Conservation (phyloP, 2,329 filamentous ascomycete species). For the Talaromyces sp. region DNA sequence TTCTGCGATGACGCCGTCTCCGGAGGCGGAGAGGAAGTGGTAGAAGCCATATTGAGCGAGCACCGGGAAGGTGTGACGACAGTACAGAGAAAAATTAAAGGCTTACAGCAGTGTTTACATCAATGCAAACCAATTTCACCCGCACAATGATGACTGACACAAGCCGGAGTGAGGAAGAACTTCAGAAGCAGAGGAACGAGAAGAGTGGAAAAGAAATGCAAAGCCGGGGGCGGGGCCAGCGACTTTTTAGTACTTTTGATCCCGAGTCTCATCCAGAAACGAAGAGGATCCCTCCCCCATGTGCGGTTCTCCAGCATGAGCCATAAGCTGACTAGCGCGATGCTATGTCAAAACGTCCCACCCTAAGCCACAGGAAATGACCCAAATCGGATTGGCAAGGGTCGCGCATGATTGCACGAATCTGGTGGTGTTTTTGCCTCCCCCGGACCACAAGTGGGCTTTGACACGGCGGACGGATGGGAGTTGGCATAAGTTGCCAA, state of each 20-base stretch:
- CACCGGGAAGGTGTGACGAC: background rate
- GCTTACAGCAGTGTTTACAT: background rate
- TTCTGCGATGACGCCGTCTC: constrained; percentile 34
- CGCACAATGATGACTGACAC: background rate
- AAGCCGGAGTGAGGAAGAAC: background rate
- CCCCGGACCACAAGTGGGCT: background rate
- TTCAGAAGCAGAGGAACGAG: background rate
- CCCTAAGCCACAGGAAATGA: background rate
- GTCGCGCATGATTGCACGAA: constrained; percentile 2
- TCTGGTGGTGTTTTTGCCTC: constrained; percentile 2
- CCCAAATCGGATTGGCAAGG: background rate
- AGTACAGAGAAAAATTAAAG: background rate
- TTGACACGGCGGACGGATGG: constrained; percentile 4
- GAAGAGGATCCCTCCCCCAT: constrained; percentile 15
- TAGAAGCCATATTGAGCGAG: constrained; percentile 4
- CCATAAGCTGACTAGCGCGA: background rate
- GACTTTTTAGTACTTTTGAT: constrained; percentile 13
- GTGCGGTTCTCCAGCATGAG: constrained; percentile 5
- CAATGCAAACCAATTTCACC: background rate
- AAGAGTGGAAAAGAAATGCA: background rate
- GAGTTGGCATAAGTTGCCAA: background rate
- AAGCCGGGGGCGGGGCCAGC: constrained; percentile 18
- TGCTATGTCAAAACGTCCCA: constrained; percentile 1
- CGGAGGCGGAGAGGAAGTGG: constrained; percentile 9
- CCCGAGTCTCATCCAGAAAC: background rate